Base-by-base conservation (phyloP, 2,329 filamentous ascomycete genomes). In the Pseudogymnoascus sp. region DNA sequence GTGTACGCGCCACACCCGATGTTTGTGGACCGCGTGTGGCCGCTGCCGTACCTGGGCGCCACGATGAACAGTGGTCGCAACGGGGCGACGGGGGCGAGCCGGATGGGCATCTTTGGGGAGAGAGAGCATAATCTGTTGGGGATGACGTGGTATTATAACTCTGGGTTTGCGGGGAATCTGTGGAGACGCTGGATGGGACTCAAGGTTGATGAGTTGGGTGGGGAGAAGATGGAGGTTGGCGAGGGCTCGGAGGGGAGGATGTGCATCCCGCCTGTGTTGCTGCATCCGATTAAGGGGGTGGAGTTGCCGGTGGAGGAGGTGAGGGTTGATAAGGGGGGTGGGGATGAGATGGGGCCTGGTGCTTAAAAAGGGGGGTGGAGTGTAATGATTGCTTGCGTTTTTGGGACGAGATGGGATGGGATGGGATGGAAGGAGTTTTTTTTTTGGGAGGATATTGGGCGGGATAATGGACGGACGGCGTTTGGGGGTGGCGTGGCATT, bases 121-220 rank as follows among this genome's bases (percentile, higher is more conserved):
- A 81, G 90, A 15, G 92, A 97, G 75, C 90, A 94, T 74, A 96
- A 97, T 73, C 87, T 97, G 71, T 80, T 82, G 60, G 91, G 92
- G 1, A 85, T 91, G 69, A 91, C 87, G 18, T 97, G 91, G 91
- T 97, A 94, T 74, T 97, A 96, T 74, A 90, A 91, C 66, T 88
- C 89, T 0, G 85, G 86, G 1, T 96, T 96, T 70, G 86, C 89
- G 6, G 82, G 86, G 2, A 90, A 90, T 65, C 70, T 97, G 69
- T 97, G 94, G 78, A 81, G 85, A 58, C 81, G 91, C 63, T 97
- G 93, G 93, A 76, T 96, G 36, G 92, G 91, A 1, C 84, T 93
- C 69, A 84, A 83, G 65, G 87, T 93, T 36, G 85, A 90, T 70
- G 88, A 90, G 66, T 87, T 90, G 61, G 88, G 88, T 9, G 90